phyloP scores from a whole-genome alignment of 768 basidiomycete genomes.

The Leccinum ochraceum region DNA sequence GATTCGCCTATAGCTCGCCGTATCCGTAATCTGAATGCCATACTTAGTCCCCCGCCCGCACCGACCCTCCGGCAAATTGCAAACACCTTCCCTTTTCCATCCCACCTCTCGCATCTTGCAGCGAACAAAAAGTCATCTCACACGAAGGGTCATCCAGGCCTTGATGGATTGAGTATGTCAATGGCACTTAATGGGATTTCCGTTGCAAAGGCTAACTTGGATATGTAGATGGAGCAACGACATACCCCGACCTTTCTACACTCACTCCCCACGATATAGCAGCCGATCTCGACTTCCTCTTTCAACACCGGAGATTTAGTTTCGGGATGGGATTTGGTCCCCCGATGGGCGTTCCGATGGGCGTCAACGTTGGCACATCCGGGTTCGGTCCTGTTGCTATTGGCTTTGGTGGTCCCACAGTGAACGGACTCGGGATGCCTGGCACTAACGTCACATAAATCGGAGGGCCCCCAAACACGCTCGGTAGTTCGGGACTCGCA shows the following conservation, averaged over 20 bases:
- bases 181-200: conserved; percentile 6
- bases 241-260: conserved; percentile 36
- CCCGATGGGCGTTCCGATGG: conserved; percentile 23
- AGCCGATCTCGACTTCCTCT: conserved; percentile 55
- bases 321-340: conserved; percentile 30
- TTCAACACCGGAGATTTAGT: conserved; percentile 39
- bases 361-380: conserved; percentile 18
- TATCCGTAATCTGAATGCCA: conserved; percentile 50
- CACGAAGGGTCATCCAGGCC: conserved; percentile 18
- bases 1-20: conserved; percentile 45
- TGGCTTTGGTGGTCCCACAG: conserved; percentile 18
- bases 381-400: conserved; percentile 20
- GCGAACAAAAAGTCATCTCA: conserved; percentile 22
- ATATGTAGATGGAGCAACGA: conserved; percentile 45
- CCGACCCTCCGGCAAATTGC: conserved; percentile 67
- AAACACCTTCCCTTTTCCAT: conserved; percentile 54
- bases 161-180: conserved; percentile 23
- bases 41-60: conserved; percentile 51
- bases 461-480: conserved; percentile 7
- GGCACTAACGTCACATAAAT: conserved; percentile 11
- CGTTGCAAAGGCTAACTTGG: conserved; percentile 2
- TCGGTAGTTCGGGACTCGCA: conserved; percentile 12
- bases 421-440: conserved; percentile 24
- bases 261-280: conserved; percentile 50
- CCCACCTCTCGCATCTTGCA: conserved; percentile 24